phyloP scores from a whole-genome alignment of 768 basidiomycete species.

The Mycena leptocephala region DNA sequence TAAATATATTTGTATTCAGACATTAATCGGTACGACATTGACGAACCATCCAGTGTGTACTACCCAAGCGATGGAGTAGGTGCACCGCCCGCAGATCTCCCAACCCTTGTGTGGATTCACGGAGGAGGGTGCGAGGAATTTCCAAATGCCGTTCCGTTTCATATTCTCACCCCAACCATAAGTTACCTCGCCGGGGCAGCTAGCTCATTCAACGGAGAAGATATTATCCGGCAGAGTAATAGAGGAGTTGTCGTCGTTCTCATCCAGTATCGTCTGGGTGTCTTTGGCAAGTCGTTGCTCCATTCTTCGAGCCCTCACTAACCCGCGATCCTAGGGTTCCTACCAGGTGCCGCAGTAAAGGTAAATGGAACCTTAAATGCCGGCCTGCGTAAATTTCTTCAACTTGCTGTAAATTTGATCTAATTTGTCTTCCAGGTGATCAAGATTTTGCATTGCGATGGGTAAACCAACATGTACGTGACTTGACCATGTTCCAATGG shows the following conservation, averaged over 20 bases:
- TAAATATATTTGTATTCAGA: too few relatives aligned
- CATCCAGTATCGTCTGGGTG: slow-evolving; percentile 61
- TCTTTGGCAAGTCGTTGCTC: slow-evolving; percentile 44
- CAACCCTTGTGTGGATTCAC: slow-evolving; percentile 63
- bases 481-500: neutral
- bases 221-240: slow-evolving; percentile 53
- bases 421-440: slow-evolving; percentile 42
- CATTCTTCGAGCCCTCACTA: too few relatives aligned
- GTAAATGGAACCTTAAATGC: slow-evolving; percentile 48
- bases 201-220: slow-evolving; percentile 49
- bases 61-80: slow-evolving; percentile 50
- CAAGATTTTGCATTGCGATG: slow-evolving; percentile 51
- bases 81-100: slow-evolving; percentile 42
- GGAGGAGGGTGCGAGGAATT: slow-evolving; percentile 45
- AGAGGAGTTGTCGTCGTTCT: slow-evolving; percentile 55
- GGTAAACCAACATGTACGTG: slow-evolving; percentile 47
- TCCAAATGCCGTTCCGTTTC: too few relatives aligned
- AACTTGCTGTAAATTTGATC: slow-evolving; percentile 9
- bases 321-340: slow-evolving; percentile 41
- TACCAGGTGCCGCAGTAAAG: slow-evolving; percentile 48
- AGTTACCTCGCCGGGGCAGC: slow-evolving; percentile 53
- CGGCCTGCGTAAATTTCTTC: slow-evolving; percentile 41
- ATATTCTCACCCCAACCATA: too few relatives aligned
- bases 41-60: slow-evolving; percentile 50
- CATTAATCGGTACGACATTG: too few relatives aligned